Base-by-base conservation (phyloP, 2,329 filamentous ascomycete species). In the Pseudovirgaria hyperparasitica region DNA sequence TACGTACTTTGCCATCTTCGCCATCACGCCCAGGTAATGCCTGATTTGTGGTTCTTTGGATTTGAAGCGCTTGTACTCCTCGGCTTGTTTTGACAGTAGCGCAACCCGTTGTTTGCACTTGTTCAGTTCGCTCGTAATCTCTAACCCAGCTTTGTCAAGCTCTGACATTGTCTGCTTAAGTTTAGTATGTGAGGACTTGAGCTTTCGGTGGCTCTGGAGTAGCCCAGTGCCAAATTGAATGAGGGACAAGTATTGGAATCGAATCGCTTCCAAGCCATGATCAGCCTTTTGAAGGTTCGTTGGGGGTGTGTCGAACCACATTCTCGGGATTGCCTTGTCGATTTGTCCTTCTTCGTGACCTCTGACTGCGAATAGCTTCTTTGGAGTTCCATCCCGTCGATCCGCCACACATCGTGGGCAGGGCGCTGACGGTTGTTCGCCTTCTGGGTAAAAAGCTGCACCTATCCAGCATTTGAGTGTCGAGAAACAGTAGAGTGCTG, bases 241-340 rank as follows among this genome's bases (percentile, higher is more conserved):
- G 11, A 60, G 36, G 2, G 46, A 44, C 17, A 49, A 38, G 30
- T 64, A 67, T 36, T 66, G 63, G 28, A 66, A 66, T 15, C 57
- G 45, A 15, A 64, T 25, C 21, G 57, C 60, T 31, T 58, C 55
- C 45, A 55, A 55, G 8, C 46, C 55, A 5, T 48, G 42, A 6
- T 42, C 46, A 6, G 37, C 34, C 7, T 37, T 41, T 21, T 54
- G 50, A 2, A 66, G 46, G 28, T 44, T 45, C n/a, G 53, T 41
- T 1, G 63, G 60, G n/a, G 63, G 62, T 17, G 54, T 48, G 20
- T 41, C 40, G 28, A 65, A 58, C 47, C 55, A 65, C 5, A 40
- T 34, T 1, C 40, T 28, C 2, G 63, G 60, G 12, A 67, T 62
- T 2, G 45, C 40, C 5, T 41, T 34, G 29, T 66, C 60, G 31